phyloP scores from a whole-genome alignment of 148 eudicot genomes.

The Rheum nobile region DNA sequence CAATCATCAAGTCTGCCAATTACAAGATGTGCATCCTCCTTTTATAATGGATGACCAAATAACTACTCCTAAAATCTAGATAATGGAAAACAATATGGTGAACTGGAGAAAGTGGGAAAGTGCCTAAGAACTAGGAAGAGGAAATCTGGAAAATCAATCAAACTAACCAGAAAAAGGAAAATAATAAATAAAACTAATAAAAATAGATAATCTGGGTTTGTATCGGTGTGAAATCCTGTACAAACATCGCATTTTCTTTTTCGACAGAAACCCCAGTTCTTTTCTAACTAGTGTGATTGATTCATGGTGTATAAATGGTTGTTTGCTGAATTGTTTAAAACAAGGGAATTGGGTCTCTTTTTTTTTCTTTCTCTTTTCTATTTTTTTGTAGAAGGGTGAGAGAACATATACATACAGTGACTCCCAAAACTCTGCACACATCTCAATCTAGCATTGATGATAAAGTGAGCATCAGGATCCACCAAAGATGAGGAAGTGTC shows the following conservation, averaged over 20 bases:
- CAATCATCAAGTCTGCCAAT: too few relatives aligned
- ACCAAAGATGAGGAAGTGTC: conserved; percentile 16
- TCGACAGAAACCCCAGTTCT: neutral
- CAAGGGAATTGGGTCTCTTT: neutral
- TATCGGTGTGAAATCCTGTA: neutral
- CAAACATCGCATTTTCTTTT: neutral
- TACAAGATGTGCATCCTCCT: too few relatives aligned
- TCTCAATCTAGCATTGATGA: conserved; percentile 9
- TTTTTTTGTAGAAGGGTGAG: neutral
- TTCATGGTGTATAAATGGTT: neutral
- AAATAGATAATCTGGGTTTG: too few relatives aligned
- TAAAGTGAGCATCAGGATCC: conserved; percentile 20
- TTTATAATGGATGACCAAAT: neutral
- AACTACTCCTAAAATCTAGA: neutral
- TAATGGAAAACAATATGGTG: too few relatives aligned
- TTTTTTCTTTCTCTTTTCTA: neutral
- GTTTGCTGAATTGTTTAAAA: neutral
- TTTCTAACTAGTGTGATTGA: neutral
- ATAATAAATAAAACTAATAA: too few relatives aligned
- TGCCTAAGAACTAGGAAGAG: too few relatives aligned
- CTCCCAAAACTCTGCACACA: neutral
- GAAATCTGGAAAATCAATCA: too few relatives aligned
- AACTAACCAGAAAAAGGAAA: too few relatives aligned
- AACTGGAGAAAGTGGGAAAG: too few relatives aligned
- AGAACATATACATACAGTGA: neutral